Conservation (phyloP, 108 stramenopile genomes). For the Thalassiosira profunda region DNA sequence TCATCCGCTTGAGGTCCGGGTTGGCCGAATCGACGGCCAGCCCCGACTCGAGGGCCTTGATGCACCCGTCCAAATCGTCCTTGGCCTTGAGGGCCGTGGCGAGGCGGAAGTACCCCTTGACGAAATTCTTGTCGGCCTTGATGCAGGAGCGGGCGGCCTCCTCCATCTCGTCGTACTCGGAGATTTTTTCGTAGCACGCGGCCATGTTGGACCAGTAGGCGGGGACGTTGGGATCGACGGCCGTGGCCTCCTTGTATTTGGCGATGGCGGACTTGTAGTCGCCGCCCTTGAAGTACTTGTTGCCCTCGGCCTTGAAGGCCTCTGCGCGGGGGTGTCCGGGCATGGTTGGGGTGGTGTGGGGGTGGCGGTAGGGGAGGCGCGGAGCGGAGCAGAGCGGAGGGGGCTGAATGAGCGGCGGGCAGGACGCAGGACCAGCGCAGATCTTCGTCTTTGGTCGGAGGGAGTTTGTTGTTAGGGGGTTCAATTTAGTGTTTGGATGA, state of each 20-base stretch:
- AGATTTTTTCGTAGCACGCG: slow-evolving; percentile 93
- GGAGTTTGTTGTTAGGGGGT: not conserved
- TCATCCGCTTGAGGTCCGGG: slow-evolving; percentile 91
- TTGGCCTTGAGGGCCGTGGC: slow-evolving; percentile 88
- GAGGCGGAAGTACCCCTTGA: slow-evolving; percentile 97
- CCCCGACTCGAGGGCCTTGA: slow-evolving; percentile 90
- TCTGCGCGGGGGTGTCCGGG: slow-evolving; percentile 64
- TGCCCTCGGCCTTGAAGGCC: slow-evolving; percentile 90
- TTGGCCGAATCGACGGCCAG: slow-evolving; percentile 83
- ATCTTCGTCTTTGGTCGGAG: not conserved
- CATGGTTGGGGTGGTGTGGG: slow-evolving; percentile 25
- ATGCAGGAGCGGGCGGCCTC: slow-evolving; percentile 93
- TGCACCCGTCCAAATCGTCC: slow-evolving; percentile 81
- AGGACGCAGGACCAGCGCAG: not conserved
- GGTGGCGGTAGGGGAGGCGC: not conserved
- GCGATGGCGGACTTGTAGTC: slow-evolving; percentile 83
- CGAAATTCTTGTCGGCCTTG: slow-evolving; percentile 93
- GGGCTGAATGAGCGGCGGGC: not conserved
- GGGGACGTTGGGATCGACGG: slow-evolving; percentile 72
- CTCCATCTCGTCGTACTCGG: slow-evolving; percentile 92
- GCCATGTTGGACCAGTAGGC: slow-evolving; percentile 95
- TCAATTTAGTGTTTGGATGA: not conserved
- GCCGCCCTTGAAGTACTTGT: slow-evolving; percentile 89
- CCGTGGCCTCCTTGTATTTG: slow-evolving; percentile 92
- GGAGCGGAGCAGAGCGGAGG: slow-evolving; percentile 1